phyloP scores from a whole-genome alignment of 2,329 filamentous ascomycete species.

The Xylaria sp. region DNA sequence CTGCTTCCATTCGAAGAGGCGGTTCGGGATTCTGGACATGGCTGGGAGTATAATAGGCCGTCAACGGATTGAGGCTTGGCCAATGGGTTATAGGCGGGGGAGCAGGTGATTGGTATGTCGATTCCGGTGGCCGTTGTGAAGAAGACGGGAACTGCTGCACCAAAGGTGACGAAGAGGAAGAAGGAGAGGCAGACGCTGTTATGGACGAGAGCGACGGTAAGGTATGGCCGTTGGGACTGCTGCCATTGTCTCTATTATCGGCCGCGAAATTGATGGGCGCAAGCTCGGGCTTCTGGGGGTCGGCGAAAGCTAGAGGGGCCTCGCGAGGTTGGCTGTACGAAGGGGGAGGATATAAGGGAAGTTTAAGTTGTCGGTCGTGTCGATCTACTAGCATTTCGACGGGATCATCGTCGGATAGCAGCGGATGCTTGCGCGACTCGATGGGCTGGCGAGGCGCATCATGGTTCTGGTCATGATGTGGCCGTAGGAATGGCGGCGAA shows the following conservation, averaged over 20 bases:
- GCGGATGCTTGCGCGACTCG: conserved; percentile 40
- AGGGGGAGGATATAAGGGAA: conserved; percentile 53
- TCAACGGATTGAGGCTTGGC: conserved; percentile 62
- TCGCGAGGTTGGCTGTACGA: conserved; percentile 54
- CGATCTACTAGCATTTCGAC: conserved; percentile 43
- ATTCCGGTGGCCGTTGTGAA: conserved; percentile 44
- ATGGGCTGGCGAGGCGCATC: conserved; percentile 18
- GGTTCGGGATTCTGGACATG: conserved; percentile 58
- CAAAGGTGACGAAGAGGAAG: conserved; percentile 42
- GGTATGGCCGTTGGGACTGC: conserved; percentile 41
- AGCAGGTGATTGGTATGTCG: conserved; percentile 44
- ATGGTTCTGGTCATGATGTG: conserved; percentile 46
- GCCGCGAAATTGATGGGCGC: conserved; percentile 55
- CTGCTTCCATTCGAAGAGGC: conserved; percentile 61
- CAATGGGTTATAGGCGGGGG: conserved; percentile 53
- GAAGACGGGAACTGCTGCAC: conserved; percentile 31
- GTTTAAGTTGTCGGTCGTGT: conserved; percentile 49
- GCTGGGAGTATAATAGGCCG: conserved; percentile 60
- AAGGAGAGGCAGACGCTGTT: conserved; percentile 47
- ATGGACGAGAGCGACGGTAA: conserved; percentile 58
- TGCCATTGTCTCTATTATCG: conserved; percentile 44
- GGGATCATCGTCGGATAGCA: conserved; percentile 37
- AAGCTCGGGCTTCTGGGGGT: conserved; percentile 54
- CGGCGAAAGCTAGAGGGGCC: conserved; percentile 49
- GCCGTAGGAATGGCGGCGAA: conserved; percentile 57